Percentiles rank a stretch among this genome's conserved stretches.
phyloP scores from a whole-genome alignment of 108 stramenopile genomes.

The Skeletonema grethae region DNA sequence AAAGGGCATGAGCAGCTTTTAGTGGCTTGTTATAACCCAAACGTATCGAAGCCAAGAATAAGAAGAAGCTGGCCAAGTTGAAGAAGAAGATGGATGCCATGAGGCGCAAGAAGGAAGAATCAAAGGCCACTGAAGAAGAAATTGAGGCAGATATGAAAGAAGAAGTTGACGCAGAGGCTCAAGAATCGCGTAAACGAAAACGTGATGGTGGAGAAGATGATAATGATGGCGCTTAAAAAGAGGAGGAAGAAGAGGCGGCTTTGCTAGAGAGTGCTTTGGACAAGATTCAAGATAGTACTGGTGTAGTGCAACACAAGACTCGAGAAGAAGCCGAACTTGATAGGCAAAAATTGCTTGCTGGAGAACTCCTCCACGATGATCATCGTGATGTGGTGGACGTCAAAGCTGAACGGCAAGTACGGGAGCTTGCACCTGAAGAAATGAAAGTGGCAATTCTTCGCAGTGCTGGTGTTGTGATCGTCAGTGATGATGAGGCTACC shows the following conservation, averaged over 20 bases:
- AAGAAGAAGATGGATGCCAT: constrained; percentile 84
- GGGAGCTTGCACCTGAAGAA: constrained; percentile 56
- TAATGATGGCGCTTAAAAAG: constrained; percentile 23
- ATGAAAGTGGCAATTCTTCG: constrained; percentile 66
- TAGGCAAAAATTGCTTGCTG: constrained; percentile 71
- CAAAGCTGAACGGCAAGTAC: constrained; percentile 20
- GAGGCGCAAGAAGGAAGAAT: constrained; percentile 65
- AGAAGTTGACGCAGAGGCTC: constrained; percentile 25
- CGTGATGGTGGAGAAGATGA: constrained; percentile 38
- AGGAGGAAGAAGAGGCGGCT: constrained; percentile 65
- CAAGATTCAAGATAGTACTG: constrained; percentile 54
- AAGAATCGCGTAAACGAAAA: constrained; percentile 37
- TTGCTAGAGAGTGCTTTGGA: constrained; percentile 75
- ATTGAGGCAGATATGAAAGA: constrained; percentile 34
- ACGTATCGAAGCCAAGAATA: constrained; percentile 65
- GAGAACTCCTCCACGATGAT: constrained; percentile 62
- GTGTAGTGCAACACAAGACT: constrained; percentile 59
- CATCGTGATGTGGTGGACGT: constrained; percentile 32
- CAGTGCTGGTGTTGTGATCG: constrained; percentile 67
- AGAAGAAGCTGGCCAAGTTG: constrained; percentile 60
- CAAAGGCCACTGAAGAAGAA: constrained; percentile 24
- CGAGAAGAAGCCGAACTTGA: constrained; percentile 87
- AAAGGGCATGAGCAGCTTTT: too few species aligned
- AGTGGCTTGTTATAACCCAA: constrained; percentile 35
- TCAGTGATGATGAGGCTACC: constrained; percentile 80